Evolutionary conservation across 2,329 filamentous ascomycete genomes (phyloP).

Genomic region (Beauveria australis): DNA sequence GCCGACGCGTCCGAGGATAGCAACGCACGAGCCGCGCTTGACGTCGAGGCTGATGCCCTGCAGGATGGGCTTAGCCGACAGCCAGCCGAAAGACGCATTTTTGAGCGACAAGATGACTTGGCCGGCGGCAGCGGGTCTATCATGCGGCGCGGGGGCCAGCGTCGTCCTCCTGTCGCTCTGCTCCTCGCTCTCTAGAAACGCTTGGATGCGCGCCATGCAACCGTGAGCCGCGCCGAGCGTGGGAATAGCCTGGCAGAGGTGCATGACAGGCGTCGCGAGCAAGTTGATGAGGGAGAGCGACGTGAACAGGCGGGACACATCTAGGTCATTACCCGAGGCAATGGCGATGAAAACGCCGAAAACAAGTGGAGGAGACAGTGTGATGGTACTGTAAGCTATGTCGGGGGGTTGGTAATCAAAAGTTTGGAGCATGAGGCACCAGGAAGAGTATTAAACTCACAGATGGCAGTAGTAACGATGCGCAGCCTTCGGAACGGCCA

Average conservation of each 20-base stretch:
- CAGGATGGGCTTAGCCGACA: neutral
- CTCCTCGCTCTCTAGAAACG: neutral
- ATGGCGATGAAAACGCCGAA: neutral
- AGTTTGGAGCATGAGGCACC: neutral
- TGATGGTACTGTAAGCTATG: constrained; percentile 1
- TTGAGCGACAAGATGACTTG: neutral
- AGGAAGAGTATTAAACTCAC: neutral
- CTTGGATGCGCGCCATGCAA: neutral
- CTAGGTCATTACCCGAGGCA: neutral
- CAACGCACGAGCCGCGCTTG: neutral
- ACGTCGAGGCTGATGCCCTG: neutral
- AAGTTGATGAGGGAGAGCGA: neutral
- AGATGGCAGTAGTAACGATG: neutral
- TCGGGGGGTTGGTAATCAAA: neutral
- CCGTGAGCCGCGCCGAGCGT: neutral
- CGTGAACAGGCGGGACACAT: neutral
- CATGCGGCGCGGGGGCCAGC: neutral
- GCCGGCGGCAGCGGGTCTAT: no score
- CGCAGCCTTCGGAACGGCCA: neutral
- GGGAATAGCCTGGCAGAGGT: neutral
- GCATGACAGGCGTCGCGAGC: constrained; percentile 1
- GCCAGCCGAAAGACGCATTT: neutral
- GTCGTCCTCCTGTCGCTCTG: neutral
- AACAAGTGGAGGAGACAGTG: neutral
- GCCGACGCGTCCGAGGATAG: neutral